Evolutionary conservation across 2,329 filamentous ascomycete genomes (phyloP).

Genomic region (Microcera coccophila): DNA sequence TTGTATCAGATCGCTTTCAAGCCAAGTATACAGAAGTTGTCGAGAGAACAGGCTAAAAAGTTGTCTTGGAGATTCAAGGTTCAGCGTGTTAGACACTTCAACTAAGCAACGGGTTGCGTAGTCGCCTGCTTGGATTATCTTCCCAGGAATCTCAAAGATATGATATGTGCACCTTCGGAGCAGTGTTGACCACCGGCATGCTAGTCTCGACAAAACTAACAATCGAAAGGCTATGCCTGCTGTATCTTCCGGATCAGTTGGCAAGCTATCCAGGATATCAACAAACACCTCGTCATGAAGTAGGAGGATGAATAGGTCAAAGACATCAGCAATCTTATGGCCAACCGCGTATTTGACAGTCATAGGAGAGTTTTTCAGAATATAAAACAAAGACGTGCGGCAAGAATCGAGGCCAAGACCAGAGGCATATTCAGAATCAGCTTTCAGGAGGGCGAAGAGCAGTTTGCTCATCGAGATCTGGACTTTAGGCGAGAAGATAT

Average conservation of each 20-base stretch:
- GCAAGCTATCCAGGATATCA: conserved; percentile 77
- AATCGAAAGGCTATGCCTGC: conserved; percentile 86
- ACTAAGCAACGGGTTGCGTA: conserved; percentile 72
- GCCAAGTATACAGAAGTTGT: conserved; percentile 89
- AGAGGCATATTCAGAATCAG: conserved; percentile 63
- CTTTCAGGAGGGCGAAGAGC: conserved; percentile 64
- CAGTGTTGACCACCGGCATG: conserved; percentile 79
- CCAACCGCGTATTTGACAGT: conserved; percentile 73
- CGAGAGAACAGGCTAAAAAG: conserved; percentile 82
- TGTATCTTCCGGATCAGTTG: conserved; percentile 62
- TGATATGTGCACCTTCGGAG: conserved; percentile 85
- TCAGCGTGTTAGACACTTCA: conserved; percentile 61
- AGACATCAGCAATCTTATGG: conserved; percentile 66
- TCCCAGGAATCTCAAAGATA: conserved; percentile 85
- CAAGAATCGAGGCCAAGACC: conserved; percentile 54
- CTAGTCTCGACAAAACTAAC: conserved; percentile 70
- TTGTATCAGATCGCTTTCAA: conserved; percentile 62
- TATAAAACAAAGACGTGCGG: conserved; percentile 68
- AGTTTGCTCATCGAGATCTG: conserved; percentile 65
- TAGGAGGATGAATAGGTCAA: conserved; percentile 75
- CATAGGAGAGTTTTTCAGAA: conserved; percentile 65
- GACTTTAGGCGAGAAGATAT: conserved; percentile 64
- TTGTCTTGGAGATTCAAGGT: conserved; percentile 61
- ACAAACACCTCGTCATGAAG: conserved; percentile 80
- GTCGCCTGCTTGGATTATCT: conserved; percentile 58